Conservation (phyloP, 345 rosid genomes). For the Pistacia vera region DNA sequence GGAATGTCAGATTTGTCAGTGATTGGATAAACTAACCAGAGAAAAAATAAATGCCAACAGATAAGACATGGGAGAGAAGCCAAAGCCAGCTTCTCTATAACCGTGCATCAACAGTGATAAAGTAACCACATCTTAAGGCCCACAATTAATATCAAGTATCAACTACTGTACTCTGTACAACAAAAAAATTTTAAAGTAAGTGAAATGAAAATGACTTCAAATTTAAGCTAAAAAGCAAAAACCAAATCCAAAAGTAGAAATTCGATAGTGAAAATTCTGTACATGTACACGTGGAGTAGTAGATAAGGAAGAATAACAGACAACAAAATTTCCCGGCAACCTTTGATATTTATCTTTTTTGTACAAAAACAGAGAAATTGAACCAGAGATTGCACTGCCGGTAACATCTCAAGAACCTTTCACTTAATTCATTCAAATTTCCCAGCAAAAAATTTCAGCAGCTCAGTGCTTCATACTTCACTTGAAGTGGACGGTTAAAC, state of each 20-base stretch:
- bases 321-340: constrained; percentile 62
- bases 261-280: constrained; percentile 35
- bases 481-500: constrained; percentile 72
- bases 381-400: constrained; percentile 44
- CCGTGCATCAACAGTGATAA: background rate
- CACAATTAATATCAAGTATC: background rate
- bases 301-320: constrained; percentile 12
- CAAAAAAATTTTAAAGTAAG: background rate
- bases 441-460: constrained; percentile 42
- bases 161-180: background rate
- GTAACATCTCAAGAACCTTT: constrained; percentile 25
- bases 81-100: constrained; percentile 19
- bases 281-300: constrained; percentile 30
- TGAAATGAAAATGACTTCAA: background rate
- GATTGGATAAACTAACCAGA: constrained; percentile 22
- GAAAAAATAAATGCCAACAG: constrained; percentile 17
- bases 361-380: constrained; percentile 40
- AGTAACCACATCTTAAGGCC: background rate
- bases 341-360: constrained; percentile 24
- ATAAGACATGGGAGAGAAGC: constrained; percentile 29
- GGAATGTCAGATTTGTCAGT: constrained; percentile 51
- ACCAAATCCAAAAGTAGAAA: constrained; percentile 13
- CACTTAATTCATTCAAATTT: background rate
- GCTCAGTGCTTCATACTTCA: constrained; percentile 86
- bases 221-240: background rate